Evolutionary conservation across 768 basidiomycete species (phyloP), one percentile per base, ranked within the genome.

Genomic region (Porphyrellus cyaneotinctus): DNA sequence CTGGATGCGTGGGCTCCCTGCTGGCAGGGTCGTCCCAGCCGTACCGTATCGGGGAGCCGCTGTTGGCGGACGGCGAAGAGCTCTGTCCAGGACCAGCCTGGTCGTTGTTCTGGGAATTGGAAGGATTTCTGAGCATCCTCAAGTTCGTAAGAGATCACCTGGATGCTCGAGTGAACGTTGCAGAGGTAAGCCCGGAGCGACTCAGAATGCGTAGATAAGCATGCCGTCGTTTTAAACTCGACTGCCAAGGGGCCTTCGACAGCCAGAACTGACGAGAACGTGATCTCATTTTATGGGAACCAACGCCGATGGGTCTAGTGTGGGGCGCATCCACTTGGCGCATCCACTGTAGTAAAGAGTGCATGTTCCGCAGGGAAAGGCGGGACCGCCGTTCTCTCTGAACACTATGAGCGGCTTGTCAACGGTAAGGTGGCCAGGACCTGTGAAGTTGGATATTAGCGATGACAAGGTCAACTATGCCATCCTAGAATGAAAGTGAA

Each of bases 51-150:
- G 38, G 43, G 14, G 22, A 1, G 4, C 10, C 49, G 17, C 18
- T 30, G 2, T 38, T 38, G 9, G 22, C 32, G 17, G 30, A 11
- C 24, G 49, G 32, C 10, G 54, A 52, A 45, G 49, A 54, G 35
- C 30, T 6, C 1, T 28, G 49, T 18, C 42, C 62, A 59, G 64
- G 62, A 33, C 64, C 65, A 56, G 64, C 65, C 65, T 37, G 64
- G 36, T 5, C 13, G 26, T 22, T 46, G 18, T 47, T 53, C 30
- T 42, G 58, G 41, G 49, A 44, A 33, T 35, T 35, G 31, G 39
- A 30, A 47, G 31, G 53, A 55, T 57, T 58, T 52, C 57, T 47
- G 30, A 59, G 43, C 64, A 67, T 65, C 49, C 48, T 54, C 26
- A 7, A 30, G 42, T 48, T 28, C 13, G 54, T 30, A 33, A 26